These are phyloP conservation scores for Tubosaeta sp. DNA, from an alignment of 768 basidiomycete genomes.

Conservation along the genomic window DNA sequence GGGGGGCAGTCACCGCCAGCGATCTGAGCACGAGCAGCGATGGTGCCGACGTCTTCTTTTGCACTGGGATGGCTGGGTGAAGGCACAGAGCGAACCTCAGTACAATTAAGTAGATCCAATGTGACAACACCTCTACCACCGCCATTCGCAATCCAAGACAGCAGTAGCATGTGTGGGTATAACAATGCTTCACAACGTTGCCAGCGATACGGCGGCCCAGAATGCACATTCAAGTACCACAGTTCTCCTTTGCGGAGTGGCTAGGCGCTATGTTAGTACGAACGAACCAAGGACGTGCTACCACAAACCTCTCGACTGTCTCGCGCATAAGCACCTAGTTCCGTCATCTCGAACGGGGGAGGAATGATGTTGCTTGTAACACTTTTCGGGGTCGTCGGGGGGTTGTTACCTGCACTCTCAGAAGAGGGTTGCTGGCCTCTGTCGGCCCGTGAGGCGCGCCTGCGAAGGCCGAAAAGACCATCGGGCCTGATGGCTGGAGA, in stretches of 20 bases:
- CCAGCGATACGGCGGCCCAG: slow-evolving; percentile 72
- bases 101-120: slow-evolving; percentile 82
- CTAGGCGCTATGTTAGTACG: slow-evolving; percentile 37
- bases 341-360: slow-evolving; percentile 44
- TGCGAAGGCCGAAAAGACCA: slow-evolving; percentile 32
- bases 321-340: slow-evolving; percentile 40
- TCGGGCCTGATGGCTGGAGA: slow-evolving; percentile 32
- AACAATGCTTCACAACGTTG: slow-evolving; percentile 77
- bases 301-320: slow-evolving; percentile 41
- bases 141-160: slow-evolving; percentile 83
- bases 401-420: slow-evolving; percentile 11
- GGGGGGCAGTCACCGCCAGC: slow-evolving; percentile 38
- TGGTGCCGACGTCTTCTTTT: slow-evolving; percentile 80
- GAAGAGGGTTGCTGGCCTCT: slow-evolving; percentile 10
- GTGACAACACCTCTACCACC: slow-evolving; percentile 85
- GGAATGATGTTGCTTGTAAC: slow-evolving; percentile 34
- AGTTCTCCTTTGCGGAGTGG: slow-evolving; percentile 80
- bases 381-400: slow-evolving; percentile 26
- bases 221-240: slow-evolving; percentile 93
- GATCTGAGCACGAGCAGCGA: slow-evolving; percentile 67
- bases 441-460: slow-evolving; percentile 28
- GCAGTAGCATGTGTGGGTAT: slow-evolving; percentile 77
- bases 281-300: neutral
- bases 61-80: slow-evolving; percentile 79
- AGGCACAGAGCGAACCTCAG: slow-evolving; percentile 77